Evolutionary conservation across 2,329 filamentous ascomycete genomes (phyloP).

Genomic region (Epichloe gansuensis): DNA sequence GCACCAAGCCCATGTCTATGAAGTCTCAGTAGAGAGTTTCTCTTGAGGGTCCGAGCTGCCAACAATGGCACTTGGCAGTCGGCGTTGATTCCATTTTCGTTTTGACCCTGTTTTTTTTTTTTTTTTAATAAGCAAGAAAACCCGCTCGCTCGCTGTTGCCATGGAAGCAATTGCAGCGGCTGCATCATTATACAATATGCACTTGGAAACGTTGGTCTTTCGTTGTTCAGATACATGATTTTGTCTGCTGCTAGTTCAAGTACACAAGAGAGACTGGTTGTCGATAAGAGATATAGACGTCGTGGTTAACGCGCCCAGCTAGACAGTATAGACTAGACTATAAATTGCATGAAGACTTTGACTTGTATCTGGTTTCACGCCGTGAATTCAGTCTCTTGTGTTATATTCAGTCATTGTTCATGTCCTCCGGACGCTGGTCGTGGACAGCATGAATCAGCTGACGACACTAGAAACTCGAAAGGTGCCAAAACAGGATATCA

Average conservation of each 20-base stretch:
- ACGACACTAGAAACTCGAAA: no score
- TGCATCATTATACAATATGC: background rate
- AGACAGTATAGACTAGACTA: background rate
- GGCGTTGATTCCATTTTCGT: conserved; percentile 2
- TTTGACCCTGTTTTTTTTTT: background rate
- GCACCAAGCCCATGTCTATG: conserved; percentile 33
- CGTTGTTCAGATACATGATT: background rate
- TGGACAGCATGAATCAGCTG: no score
- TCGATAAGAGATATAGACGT: background rate
- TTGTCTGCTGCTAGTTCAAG: background rate
- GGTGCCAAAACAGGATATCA: no score
- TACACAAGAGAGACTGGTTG: background rate
- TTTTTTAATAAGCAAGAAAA: background rate
- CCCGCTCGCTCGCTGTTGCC: background rate
- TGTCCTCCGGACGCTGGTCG: no score
- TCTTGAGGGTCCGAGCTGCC: background rate
- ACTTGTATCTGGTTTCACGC: no score
- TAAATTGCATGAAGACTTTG: no score
- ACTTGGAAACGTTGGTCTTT: background rate
- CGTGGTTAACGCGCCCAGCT: background rate
- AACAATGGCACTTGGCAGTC: background rate
- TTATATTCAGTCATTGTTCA: no score
- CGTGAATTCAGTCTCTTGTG: no score
- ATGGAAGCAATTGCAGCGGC: background rate
- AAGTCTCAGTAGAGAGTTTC: conserved; percentile 6